Evolutionary conservation across 768 basidiomycete species (phyloP), one percentile per base, ranked within the genome.

Genomic region (Vishniacozyma victoriae): DNA sequence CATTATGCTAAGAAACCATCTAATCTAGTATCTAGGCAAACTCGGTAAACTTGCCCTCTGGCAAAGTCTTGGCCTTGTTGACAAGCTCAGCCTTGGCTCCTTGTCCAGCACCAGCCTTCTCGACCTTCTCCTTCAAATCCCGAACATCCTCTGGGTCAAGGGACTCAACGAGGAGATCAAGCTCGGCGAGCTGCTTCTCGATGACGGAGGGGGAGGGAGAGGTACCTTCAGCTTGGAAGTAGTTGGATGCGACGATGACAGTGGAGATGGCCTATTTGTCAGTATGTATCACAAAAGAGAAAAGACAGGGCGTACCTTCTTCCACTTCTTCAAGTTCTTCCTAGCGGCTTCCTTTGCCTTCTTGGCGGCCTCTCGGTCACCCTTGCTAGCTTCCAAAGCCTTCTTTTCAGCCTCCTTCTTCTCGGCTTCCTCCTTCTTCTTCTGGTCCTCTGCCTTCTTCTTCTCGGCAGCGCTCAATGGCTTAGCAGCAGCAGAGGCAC

Each of bases 231-330:
- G 72, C 42, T 33, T 62, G 62, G 64, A 76, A 75, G 72, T 76
- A 76, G 70, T 76, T 76, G 63, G 69, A 62, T 15, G 64, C 48
- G 18, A 75, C 55, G 50, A 76, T 69, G 50, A 73, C 62, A 41
- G 69, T 66, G 4, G 69, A 57, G 53, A 75, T 71, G 33, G 75
- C 60, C 68, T 75, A 39, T 53, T n/a, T 19, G 26, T 15, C 22
- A 27, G 14, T 16, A 29, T 35, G 37, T 41, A 37, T n/a, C n/a
- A n/a, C n/a, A n/a, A n/a, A n/a, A n/a, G n/a, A n/a, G n/a, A n/a
- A n/a, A n/a, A n/a, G n/a, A n/a, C n/a, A n/a, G n/a, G n/a, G n/a
- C 75, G 27, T 45, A 82, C 85, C 81, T 85, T 85, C 62, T 93
- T 91, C 54, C 80, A 72, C 62, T 73, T 73, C 52, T 73, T 73